Evolutionary conservation across 2,329 filamentous ascomycete genomes (phyloP).

Genomic region (Triangularia verruculosa): DNA sequence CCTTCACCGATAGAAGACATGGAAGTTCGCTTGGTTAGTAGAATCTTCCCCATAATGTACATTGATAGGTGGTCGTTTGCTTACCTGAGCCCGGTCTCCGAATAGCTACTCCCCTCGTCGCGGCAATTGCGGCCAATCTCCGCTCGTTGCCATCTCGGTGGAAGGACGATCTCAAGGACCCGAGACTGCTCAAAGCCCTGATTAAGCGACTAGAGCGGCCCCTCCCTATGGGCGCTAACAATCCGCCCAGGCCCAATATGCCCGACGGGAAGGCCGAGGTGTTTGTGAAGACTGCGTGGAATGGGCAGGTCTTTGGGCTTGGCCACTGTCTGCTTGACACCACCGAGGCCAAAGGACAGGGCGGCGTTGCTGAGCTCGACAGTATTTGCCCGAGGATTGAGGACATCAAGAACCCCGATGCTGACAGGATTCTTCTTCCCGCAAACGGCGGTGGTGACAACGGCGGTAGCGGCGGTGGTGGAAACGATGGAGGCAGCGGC

Average conservation of each 20-base stretch:
- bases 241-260: background rate
- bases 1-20: too few species aligned
- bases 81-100: too few species aligned
- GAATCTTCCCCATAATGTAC: too few species aligned
- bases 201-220: background rate
- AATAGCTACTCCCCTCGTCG: background rate
- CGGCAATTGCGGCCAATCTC: background rate
- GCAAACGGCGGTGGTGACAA: background rate
- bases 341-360: background rate
- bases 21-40: too few species aligned
- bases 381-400: background rate
- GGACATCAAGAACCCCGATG: background rate
- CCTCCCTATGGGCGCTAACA: background rate
- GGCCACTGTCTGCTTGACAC: background rate
- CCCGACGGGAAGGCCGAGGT: background rate
- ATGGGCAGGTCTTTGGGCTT: background rate
- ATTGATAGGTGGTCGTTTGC: too few species aligned
- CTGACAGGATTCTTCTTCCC: background rate
- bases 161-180: background rate
- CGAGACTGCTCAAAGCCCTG: background rate
- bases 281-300: background rate
- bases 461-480: background rate
- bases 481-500: background rate
- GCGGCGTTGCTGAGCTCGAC: background rate
- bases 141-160: background rate